Conservation (phyloP, 352 stramenopile species). For the Phytophthora podocarpi region DNA sequence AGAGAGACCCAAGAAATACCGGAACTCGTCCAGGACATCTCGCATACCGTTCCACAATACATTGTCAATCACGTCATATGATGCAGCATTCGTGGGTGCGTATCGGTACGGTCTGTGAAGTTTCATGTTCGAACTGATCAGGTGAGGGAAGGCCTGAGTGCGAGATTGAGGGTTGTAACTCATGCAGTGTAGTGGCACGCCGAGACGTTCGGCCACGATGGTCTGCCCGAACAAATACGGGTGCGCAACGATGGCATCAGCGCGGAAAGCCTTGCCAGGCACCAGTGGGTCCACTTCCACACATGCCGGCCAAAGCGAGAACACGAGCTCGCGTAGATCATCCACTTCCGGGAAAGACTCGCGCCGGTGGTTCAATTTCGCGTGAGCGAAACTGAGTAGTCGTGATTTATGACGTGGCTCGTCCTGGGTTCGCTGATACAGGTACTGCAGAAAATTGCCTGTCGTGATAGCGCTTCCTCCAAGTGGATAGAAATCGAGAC, state of each 20-base stretch:
- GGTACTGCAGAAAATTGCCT: constrained; percentile 49
- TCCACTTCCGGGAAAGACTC: constrained; percentile 49
- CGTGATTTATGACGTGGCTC: constrained; percentile 43
- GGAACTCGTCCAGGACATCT: constrained; percentile 64
- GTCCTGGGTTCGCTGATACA: constrained; percentile 45
- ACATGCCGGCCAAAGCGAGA: constrained; percentile 65
- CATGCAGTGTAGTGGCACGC: constrained; percentile 76
- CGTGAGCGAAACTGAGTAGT: constrained; percentile 37
- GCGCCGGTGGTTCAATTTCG: constrained; percentile 32
- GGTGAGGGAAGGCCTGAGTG: constrained; percentile 65
- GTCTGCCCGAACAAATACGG: constrained; percentile 67
- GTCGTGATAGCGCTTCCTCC: constrained; percentile 53
- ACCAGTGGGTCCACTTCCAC: constrained; percentile 49
- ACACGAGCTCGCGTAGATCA: constrained; percentile 60
- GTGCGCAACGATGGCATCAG: constrained; percentile 74
- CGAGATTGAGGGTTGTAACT: constrained; percentile 52
- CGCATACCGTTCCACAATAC: constrained; percentile 54
- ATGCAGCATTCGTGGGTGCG: constrained; percentile 47
- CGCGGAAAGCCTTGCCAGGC: constrained; percentile 57
- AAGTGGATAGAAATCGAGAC: constrained; percentile 77
- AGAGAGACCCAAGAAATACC: constrained; percentile 53
- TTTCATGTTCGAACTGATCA: constrained; percentile 52
- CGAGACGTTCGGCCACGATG: constrained; percentile 70
- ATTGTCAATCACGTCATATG: constrained; percentile 60
- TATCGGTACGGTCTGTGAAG: constrained; percentile 54